Evolutionary conservation across 1,284 basidiomycete species (phyloP).

Genomic region (Boletus smithii): DNA sequence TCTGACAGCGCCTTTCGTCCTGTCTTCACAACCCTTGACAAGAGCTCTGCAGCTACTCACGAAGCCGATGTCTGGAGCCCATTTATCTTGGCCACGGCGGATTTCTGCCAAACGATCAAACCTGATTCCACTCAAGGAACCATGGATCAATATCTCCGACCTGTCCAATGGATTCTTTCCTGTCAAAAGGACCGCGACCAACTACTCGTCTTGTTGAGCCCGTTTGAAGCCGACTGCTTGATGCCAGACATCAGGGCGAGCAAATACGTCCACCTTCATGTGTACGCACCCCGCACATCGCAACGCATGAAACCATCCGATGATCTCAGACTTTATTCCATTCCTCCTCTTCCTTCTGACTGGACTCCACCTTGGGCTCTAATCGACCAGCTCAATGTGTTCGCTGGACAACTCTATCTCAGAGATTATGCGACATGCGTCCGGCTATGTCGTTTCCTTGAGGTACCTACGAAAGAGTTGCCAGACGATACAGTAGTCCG

Average conservation of each 20-base stretch:
- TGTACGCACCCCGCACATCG: constrained; percentile 38
- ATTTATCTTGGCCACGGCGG: constrained; percentile 25
- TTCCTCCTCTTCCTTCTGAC: constrained; percentile 23
- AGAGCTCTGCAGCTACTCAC: background rate
- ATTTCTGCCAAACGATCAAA: constrained; percentile 15
- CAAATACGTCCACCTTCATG: constrained; percentile 35
- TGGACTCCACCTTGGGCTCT: background rate
- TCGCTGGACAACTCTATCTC: too few relatives aligned
- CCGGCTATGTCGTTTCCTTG: constrained; percentile 1
- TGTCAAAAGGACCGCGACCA: background rate
- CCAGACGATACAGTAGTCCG: background rate
- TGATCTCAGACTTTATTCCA: constrained; percentile 34
- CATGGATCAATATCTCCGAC: constrained; percentile 35
- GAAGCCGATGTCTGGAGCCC: constrained; percentile 9
- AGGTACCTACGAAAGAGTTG: background rate
- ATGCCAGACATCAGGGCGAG: constrained; percentile 36
- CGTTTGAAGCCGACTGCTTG: constrained; percentile 40
- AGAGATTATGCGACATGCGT: constrained; percentile 30
- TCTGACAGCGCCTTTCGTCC: constrained; percentile 1
- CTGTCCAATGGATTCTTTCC: constrained; percentile 43
- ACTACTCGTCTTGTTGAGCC: constrained; percentile 38
- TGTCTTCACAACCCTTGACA: constrained; percentile 6
- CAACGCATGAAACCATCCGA: constrained; percentile 36
- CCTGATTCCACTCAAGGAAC: background rate
- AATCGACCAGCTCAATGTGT: constrained; percentile 1